Evolutionary conservation across 129 eudicot species (phyloP), one percentile per base, ranked within the genome.

Genomic region (Arctium lappa): DNA sequence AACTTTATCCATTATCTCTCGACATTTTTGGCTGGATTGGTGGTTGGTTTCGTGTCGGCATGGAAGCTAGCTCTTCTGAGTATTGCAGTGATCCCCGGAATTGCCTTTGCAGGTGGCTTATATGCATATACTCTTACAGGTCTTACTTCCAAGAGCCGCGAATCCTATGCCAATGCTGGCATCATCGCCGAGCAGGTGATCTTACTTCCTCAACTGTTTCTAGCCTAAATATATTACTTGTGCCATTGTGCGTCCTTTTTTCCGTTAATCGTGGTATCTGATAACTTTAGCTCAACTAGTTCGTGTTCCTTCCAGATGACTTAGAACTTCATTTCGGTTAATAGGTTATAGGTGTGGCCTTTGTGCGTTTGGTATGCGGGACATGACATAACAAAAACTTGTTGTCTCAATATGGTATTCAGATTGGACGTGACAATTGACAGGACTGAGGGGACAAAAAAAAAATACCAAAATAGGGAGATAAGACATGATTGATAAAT

Each of bases 21-120:
- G 4, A 95, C 99, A 5, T 95, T 95, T 86, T 68, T 95, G 92
- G 99, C 99, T 53, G 99, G 99, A 56, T 78, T 95, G 92, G 99
- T 95, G 92, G 99, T 95, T 66, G 99, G 99, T 87, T 95, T 95
- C 80, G 95, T 95, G 74, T 95, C 99, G 29, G 98, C 99, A 81
- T 95, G 99, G 99, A 91, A 80, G 94, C 89, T 95, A 40, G 99
- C 99, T 39, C 88, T 93, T 79, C 94, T 95, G 6, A 95, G 99
- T 79, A 91, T 95, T 72, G 99, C 99, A 32, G 99, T 95, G 38
- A 95, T 95, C 32, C 99, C 99, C 0, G 99, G 99, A 30, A 95
- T 95, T 69, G 99, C 99, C 10, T 95, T 95, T 86, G 99, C 99
- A 4, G 99, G 99, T 5, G 99, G 97, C n/a, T 85, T 95, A 77